Base-by-base conservation (phyloP, 345 rosid species). In the Cardiospermum halicacabum region DNA sequence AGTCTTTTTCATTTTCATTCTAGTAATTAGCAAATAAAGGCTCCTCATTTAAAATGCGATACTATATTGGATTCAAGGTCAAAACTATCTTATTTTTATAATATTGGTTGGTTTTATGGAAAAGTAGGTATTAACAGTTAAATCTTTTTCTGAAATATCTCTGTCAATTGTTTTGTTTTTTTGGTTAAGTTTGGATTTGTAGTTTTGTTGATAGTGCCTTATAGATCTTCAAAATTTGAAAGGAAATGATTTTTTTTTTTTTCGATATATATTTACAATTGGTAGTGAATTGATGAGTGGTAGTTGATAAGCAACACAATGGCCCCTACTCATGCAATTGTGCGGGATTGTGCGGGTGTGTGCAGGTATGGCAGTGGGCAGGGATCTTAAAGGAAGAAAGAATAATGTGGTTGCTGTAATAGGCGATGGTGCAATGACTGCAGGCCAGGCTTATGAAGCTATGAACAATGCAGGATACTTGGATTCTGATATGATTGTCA, bases 381-480 rank as follows among this genome's bases (percentile, higher is more conserved):
- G 98, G 74, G 98, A 93, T 80, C 75, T 93, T 37, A 88, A 90
- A 58, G 97, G 92, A 67, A 78, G 79, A 62, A 78, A 64, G 50
- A 90, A 90, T 79, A 74, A 84, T 32, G 95, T 93, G 50, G 75
- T 90, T 45, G 87, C 95, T 42, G 88, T 93, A 56, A 93, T 93
- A 21, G 97, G 99, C 24, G 99, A 94, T 63, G 99, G 97, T 58
- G 99, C 99, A 24, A 94, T 94, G 99, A 94, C 99, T 1, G 99
- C 99, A 22, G 99, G 99, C n/a, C 97, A 94, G 62, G 99, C 99
- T 72, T 94, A 86, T 62, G 99, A 94, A 80, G 97, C 99, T 19
- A 90, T 94, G 99, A 94, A 94, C 84, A 94, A 90, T 56, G 95
- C 99, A 0, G 99, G 99, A 18, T 94, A 94, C 77, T 74, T 94